Evolutionary conservation across 2,329 filamentous ascomycete species (phyloP), one percentile per base, ranked within the genome.

Genomic region (Dothideomycetes sp.): DNA sequence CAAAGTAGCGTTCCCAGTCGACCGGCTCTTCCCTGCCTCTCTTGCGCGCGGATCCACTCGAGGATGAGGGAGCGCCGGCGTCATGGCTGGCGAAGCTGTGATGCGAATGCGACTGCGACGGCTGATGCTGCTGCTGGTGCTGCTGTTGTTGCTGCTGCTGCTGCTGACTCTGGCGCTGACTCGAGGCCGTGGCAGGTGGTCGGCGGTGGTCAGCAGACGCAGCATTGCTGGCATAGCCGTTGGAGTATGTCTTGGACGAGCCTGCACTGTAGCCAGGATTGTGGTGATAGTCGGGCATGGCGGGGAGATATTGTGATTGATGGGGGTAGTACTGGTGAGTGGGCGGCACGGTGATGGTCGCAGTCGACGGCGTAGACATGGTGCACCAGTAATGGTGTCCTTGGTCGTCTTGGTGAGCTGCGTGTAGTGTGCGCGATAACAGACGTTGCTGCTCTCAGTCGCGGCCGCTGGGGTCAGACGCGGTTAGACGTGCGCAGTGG

Each of bases 331-430:
- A 59, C 43, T 59, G 58, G 44, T 60, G 59, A 27, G 47, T 45
- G 42, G 57, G 55, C 42, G 41, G 50, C 36, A 62, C 57, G 27
- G 59, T 61, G 38, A 60, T 61, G 41, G 61, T 64, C 42, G 60
- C 61, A 9, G 62, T 65, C 35, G 60, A 63, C 42, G 62, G 62
- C 43, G 61, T 64, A 47, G 60, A 63, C 62, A 65, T 65, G 48
- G 51, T 42, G 22, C 7, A 27, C 7, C 7, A 12, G 12, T 12
- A 27, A 7, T 27, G 22, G 7, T 27, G 22, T 34, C 30, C 7
- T 14, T 33, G 31, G 5, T 17, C 7, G 7, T 14, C 7, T 9
- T 14, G n/a, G 7, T 33, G 31, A 7, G 5, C n/a, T 7, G 5
- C n/a, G n/a, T 7, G 7, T n/a, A 5, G n/a, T 15, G 31, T 15